Evolutionary conservation across 1,284 basidiomycete genomes (phyloP).

Genomic region (Cryptococcus depauperatus): DNA sequence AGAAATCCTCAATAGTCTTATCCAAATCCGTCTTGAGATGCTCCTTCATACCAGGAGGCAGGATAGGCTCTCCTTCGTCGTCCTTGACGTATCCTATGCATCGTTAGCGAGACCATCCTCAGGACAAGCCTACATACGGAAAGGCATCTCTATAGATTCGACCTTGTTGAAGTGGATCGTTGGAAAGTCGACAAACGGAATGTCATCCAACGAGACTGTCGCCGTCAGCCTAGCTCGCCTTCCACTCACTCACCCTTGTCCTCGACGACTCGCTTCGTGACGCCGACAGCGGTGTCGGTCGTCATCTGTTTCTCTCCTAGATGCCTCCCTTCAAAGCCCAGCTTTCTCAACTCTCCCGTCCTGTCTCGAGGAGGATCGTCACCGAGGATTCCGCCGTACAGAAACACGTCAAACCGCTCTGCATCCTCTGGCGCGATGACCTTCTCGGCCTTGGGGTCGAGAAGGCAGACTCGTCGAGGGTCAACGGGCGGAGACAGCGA

Average conservation of each 20-base stretch:
- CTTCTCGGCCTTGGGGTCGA: constrained; percentile 73
- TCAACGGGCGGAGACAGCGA: constrained; percentile 46
- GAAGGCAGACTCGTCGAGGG: constrained; percentile 64
- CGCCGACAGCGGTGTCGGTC: constrained; percentile 91
- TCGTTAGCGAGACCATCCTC: not conserved
- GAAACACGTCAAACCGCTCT: constrained; percentile 67
- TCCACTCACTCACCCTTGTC: constrained; percentile 55
- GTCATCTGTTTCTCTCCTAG: constrained; percentile 91
- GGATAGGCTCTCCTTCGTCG: constrained; percentile 52
- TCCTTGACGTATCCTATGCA: constrained; percentile 47
- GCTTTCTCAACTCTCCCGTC: constrained; percentile 72
- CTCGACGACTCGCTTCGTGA: constrained; percentile 78
- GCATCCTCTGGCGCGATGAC: constrained; percentile 66
- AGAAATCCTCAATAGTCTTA: constrained; percentile 63
- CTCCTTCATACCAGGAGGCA: constrained; percentile 82
- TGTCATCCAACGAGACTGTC: constrained; percentile 58
- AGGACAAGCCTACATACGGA: constrained; percentile 54
- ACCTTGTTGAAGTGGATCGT: constrained; percentile 72
- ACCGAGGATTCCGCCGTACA: constrained; percentile 60
- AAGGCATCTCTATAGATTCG: constrained; percentile 92
- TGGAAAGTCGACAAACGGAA: constrained; percentile 70
- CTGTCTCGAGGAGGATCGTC: constrained; percentile 45
- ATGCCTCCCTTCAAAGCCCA: constrained; percentile 79
- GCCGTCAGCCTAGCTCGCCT: not conserved
- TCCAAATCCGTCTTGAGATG: constrained; percentile 76